phyloP scores from a whole-genome alignment of 2,329 filamentous ascomycete genomes.

The Alternaria incomplexa region DNA sequence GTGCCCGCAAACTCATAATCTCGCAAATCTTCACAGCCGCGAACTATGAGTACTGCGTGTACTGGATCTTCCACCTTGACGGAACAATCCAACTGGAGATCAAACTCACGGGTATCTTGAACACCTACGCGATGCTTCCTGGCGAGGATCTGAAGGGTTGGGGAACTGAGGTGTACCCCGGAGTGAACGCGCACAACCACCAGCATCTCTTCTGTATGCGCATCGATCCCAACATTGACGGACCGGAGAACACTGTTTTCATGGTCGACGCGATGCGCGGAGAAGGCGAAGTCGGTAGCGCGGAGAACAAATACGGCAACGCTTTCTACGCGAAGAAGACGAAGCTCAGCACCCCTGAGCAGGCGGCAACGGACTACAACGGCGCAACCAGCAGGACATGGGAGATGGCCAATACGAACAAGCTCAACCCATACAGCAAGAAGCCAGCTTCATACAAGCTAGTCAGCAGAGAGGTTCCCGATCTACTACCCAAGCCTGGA shows the following conservation, averaged over 20 bases:
- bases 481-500: slow-evolving; percentile 78
- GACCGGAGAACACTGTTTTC: slow-evolving; percentile 82
- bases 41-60: slow-evolving; percentile 90
- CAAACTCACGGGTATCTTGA: slow-evolving; percentile 87
- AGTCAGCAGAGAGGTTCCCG: slow-evolving; percentile 82
- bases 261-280: slow-evolving; percentile 77
- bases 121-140: slow-evolving; percentile 83
- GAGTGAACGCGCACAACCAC: slow-evolving; percentile 94
- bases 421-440: slow-evolving; percentile 82
- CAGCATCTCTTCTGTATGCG: slow-evolving; percentile 94
- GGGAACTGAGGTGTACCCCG: slow-evolving; percentile 90
- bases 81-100: slow-evolving; percentile 92
- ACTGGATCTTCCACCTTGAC: slow-evolving; percentile 93
- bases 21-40: slow-evolving; percentile 94
- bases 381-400: slow-evolving; percentile 80
- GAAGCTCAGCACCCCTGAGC: slow-evolving; percentile 72
- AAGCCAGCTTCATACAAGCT: slow-evolving; percentile 89
- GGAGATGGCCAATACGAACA: slow-evolving; percentile 87
- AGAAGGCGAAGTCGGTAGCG: slow-evolving; percentile 76
- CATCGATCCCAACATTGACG: slow-evolving; percentile 86
- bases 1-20: slow-evolving; percentile 83
- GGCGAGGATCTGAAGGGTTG: slow-evolving; percentile 84
- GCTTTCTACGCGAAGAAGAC: slow-evolving; percentile 87
- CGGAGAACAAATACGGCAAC: slow-evolving; percentile 87
- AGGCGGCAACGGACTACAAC: slow-evolving; percentile 80